Evolutionary conservation across 228 moss, liverwort and hornwort species (phyloP), one percentile per base, ranked within the genome.

Genomic region (Sphagnum magellanicum): DNA sequence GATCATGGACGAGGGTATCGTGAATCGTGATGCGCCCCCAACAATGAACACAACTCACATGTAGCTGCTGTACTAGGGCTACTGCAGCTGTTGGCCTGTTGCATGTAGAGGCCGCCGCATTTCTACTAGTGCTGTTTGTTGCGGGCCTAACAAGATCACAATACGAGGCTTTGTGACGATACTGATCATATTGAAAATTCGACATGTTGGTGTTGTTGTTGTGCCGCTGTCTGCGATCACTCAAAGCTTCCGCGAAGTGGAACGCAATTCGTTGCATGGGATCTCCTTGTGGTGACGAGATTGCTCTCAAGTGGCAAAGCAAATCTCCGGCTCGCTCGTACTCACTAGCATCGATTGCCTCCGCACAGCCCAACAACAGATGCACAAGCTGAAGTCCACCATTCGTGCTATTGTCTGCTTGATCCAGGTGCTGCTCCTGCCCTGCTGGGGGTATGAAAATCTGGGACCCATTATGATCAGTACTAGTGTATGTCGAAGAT

Each of bases 231-330:
- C 17, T 17, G 17, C 80, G 82, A 79, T 93, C 84, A 50, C 78
- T 81, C 17, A 93, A 86, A 8, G 93, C 93, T 52, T 89, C 81
- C 17, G 82, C 88, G 49, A 93, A 93, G 68, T 90, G 90, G 13
- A 88, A 82, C 4, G 93, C 90, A 75, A 93, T 93, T 59, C 90
- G 80, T 75, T 90, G 86, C 93, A 93, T 93, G 16, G 90, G 84
- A 76, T 89, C 93, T 60, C 93, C 93, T 60, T 84, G 70, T 4
- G 90, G 88, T 71, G 81, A 80, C 9, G 87, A 82, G 57, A 87
- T 74, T 16, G 71, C 75, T 49, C 72, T 70, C 16, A 93, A 75
- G 5, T 83, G 83, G 6, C 74, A 66, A 4, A 90, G 79, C 67
- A 93, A 82, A 32, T 79, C 77, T 70, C 76, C 83, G 52, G 86